A percentile compares a stretch with the other conserved stretches of the same genome.
Conservation (phyloP, 2,329 filamentous ascomycete species). For the Leptodontidium sp. region DNA sequence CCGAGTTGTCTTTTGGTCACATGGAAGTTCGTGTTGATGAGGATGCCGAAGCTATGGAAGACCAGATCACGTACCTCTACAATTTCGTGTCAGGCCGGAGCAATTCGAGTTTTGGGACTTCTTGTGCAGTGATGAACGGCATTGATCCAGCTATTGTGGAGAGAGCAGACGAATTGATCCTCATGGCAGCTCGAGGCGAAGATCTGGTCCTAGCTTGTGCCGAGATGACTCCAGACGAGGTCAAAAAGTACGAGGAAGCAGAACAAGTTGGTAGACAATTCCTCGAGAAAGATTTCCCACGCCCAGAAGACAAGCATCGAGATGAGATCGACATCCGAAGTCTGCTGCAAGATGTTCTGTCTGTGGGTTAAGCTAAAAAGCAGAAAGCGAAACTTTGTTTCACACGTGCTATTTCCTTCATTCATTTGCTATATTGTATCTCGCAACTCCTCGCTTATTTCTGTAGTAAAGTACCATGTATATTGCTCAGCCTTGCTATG, state of each 20-base stretch:
- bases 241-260: constrained; percentile 71
- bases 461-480: background rate
- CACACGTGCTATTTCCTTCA: constrained; percentile 27
- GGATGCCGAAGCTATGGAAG: constrained; percentile 57
- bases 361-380: constrained; percentile 25
- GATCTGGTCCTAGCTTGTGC: constrained; percentile 79
- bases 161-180: constrained; percentile 77
- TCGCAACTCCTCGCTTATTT: constrained; percentile 17
- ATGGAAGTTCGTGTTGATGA: constrained; percentile 74
- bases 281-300: constrained; percentile 51
- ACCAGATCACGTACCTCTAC: constrained; percentile 79
- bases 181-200: constrained; percentile 74
- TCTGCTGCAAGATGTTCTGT: constrained; percentile 42
- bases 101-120: constrained; percentile 82
- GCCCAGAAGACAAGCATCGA: constrained; percentile 29
- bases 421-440: background rate
- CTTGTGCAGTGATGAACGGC: constrained; percentile 88
- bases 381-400: constrained; percentile 32
- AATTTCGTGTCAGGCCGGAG: constrained; percentile 73
- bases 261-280: constrained; percentile 67
- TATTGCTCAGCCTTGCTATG: background rate
- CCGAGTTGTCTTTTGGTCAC: constrained; percentile 67
- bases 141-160: constrained; percentile 76
- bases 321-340: constrained; percentile 39
- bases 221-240: constrained; percentile 69